Conservation (phyloP, 2,329 filamentous ascomycete genomes). For the Ramularia endophylla region DNA sequence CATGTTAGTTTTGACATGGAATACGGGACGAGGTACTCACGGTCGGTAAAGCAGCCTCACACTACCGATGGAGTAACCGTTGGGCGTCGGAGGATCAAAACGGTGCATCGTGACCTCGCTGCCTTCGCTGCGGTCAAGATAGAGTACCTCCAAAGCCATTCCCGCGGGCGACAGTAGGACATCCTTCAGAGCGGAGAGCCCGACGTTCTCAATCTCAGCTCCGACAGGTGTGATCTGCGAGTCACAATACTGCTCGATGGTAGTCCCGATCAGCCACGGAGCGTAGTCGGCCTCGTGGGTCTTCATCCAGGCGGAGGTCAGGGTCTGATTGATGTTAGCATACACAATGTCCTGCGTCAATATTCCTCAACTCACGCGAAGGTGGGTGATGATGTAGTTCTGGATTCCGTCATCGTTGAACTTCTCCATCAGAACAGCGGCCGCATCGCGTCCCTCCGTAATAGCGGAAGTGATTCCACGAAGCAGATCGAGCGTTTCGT, state of each 20-base stretch:
- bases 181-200: slow-evolving; percentile 69
- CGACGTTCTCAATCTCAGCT: slow-evolving; percentile 87
- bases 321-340: slow-evolving; percentile 48
- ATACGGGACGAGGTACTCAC: slow-evolving; percentile 37
- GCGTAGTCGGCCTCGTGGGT: slow-evolving; percentile 63
- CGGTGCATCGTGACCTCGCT: slow-evolving; percentile 66
- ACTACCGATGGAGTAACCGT: slow-evolving; percentile 50
- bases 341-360: neutral
- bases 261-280: slow-evolving; percentile 60
- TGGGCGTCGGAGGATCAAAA: slow-evolving; percentile 50
- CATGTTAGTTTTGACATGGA: slow-evolving; percentile 16
- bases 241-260: slow-evolving; percentile 63
- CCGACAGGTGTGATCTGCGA: slow-evolving; percentile 66
- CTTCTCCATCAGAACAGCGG: slow-evolving; percentile 30
- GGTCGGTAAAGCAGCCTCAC: slow-evolving; percentile 63
- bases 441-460: slow-evolving; percentile 47
- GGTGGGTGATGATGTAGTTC: slow-evolving; percentile 78
- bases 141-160: slow-evolving; percentile 79
- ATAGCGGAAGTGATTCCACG: slow-evolving; percentile 55
- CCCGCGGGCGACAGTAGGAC: slow-evolving; percentile 72
- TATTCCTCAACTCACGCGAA: slow-evolving; percentile 45
- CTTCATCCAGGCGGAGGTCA: slow-evolving; percentile 82
- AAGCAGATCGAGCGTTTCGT: slow-evolving; percentile 66
- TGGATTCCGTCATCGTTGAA: slow-evolving; percentile 70
- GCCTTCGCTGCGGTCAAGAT: slow-evolving; percentile 80